phyloP scores from a whole-genome alignment of 1,284 basidiomycete genomes.

The Exobasidium cylindrosporum region DNA sequence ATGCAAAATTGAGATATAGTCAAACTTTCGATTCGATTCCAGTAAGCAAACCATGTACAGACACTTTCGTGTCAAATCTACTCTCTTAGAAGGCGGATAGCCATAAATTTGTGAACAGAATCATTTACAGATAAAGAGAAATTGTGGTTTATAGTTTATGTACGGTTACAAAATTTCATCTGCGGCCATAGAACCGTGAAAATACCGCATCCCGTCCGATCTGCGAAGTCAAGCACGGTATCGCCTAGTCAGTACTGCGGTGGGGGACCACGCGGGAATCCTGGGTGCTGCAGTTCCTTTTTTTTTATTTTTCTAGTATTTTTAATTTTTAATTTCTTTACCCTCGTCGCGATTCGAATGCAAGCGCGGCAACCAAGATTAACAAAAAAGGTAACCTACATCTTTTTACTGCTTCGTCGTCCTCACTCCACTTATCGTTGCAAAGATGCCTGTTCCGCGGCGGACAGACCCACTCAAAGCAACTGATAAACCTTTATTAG shows the following conservation, averaged over 20 bases:
- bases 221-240: conserved; percentile 75
- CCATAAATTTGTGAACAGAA: no score
- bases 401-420: background rate
- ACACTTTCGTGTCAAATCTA: no score
- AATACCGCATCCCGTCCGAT: conserved; percentile 77
- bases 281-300: conserved; percentile 69
- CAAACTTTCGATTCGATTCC: no score
- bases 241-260: conserved; percentile 78
- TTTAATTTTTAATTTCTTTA: no score
- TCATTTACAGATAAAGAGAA: no score
- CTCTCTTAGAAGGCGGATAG: no score
- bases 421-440: conserved; percentile 10
- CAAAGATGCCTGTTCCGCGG: background rate
- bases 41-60: no score
- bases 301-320: background rate
- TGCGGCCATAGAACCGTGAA: conserved; percentile 74
- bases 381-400: no score
- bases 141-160: no score
- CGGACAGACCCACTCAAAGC: background rate
- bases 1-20: no score
- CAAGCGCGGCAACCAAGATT: no score
- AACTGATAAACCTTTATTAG: conserved; percentile 26
- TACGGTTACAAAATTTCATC: no score
- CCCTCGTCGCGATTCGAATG: background rate
- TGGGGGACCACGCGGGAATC: conserved; percentile 79